phyloP scores from a whole-genome alignment of 164 flowering plant species.

The Vitis amurensis region DNA sequence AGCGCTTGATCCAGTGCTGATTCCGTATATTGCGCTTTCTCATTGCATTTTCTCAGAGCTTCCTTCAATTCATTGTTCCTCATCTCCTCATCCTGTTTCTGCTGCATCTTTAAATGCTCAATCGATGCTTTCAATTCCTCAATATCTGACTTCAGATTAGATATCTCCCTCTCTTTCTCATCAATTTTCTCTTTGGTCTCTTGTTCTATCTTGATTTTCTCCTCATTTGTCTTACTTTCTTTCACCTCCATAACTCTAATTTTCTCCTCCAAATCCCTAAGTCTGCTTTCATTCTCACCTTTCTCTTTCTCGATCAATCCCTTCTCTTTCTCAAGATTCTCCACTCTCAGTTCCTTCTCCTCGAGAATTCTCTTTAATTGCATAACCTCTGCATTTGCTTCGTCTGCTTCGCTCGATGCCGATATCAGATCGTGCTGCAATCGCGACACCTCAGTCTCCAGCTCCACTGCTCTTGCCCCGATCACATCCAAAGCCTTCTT shows the following conservation, averaged over 20 bases:
- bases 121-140: constrained; percentile 25
- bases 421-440: constrained; percentile 64
- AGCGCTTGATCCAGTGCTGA: constrained; percentile 9
- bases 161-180: constrained; percentile 36
- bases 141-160: constrained; percentile 20
- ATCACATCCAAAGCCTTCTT: constrained; percentile 36
- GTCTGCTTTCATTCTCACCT: constrained; percentile 27
- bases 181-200: constrained; percentile 23
- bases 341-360: constrained; percentile 36
- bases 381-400: constrained; percentile 32
- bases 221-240: constrained; percentile 34
- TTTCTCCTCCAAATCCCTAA: constrained; percentile 34
- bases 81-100: constrained; percentile 13
- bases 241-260: constrained; percentile 27
- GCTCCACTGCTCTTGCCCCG: constrained; percentile 47
- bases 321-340: constrained; percentile 35
- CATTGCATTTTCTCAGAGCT: constrained; percentile 12
- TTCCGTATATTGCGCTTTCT: constrained; percentile 23
- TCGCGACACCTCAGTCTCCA: constrained; percentile 64
- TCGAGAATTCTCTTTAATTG: constrained; percentile 31
- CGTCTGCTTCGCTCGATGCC: constrained; percentile 40
- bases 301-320: constrained; percentile 10
- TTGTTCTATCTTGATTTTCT: constrained; percentile 32
- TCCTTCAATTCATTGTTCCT: constrained; percentile 17
- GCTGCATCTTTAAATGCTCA: not conserved